Evolutionary conservation across 2,329 filamentous ascomycete species (phyloP), one percentile per base, ranked within the genome.

Genomic region (Xylariaceae sp.): DNA sequence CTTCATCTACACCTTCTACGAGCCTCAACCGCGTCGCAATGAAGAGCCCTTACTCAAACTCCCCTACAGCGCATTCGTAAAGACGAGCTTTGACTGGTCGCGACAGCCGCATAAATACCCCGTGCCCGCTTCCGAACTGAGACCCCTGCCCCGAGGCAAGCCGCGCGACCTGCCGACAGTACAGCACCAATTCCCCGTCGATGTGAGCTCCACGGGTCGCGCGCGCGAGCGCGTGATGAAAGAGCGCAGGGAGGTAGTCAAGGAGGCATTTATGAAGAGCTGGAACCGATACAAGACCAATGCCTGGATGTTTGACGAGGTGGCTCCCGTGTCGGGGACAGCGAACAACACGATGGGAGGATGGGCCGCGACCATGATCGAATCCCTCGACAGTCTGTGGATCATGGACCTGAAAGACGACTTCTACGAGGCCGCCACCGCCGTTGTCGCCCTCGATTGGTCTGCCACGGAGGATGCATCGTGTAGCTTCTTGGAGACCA

Each of bases 291-390:
- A 81, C 64, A 76, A 75, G 62, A 70, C 72, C 49, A 68, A 76
- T 62, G 79, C 78, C 0, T 81, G 78, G 78, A 67, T 77, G 63
- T 74, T 75, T 50, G 79, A 81, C 59, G 78, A 80, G 64, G 65
- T 81, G 17, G 70, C 72, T 58, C 79, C 79, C n/a, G 66, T 80
- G 10, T 74, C 75, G 44, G 77, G 75, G 47, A 67, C 70, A n/a
- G 75, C 66, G 49, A 73, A 69, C 17, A 75, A 79, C 59, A 67
- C 69, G 9, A 80, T 81, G 64, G 76, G 75, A 4, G 76, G 76
- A 23, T 82, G 81, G 73, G 78, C 75, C 11, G 81, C 80, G 9
- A 82, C 80, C 0, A 68, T 83, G 34, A 77, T 83, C 9, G 80
- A 83, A 66, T 70, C 77, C 0, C 71, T 83, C 35, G 80, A 82